Base-by-base conservation (phyloP, 139 green algal species). In the Marvania coccoides region DNA sequence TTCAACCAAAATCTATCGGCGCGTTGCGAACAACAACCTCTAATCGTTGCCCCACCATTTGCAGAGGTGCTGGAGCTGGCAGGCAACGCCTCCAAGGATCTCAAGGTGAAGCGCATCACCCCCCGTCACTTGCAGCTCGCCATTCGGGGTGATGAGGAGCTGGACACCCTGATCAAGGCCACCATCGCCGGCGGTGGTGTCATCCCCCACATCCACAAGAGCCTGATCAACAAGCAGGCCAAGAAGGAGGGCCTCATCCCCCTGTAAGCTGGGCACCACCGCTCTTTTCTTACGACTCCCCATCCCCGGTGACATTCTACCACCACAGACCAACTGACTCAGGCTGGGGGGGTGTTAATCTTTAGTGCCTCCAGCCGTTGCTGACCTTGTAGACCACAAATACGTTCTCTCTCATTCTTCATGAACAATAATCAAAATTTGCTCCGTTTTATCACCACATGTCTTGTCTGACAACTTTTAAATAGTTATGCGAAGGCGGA, bases 41-140 rank as follows among this genome's bases (percentile, higher is more conserved):
- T 28, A 51, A 51, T 51, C 19, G 19, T 51, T 51, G 19, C 19
- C n/a, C n/a, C n/a, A n/a, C 81, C 96, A 10, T 96, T 83, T 34
- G 88, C 90, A 60, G 93, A 99, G 84, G 94, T 99, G 67, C 86
- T 99, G 70, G 94, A 99, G 88, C 74, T 99, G 67, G 94, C 94
- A 6, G 94, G 94, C 29, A 99, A 99, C 73, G 94, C 94, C 19
- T 98, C 92, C 58, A 99, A 99, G 85, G 94, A 99, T 82, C 79
- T 99, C 15, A 99, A 99, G 91, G 91, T 90, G 69, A 99, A 99
- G 84, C 93, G 94, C 83, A 99, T 99, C 78, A 98, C 94, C 5
- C 94, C 94, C 12, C 85, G 94, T 45, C 94, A 99, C 73, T 85
- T 99, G 67, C 94, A 99, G 84, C 85, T 99, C 12, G 94, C 94